Evolutionary conservation across 805 yeast genomes (phyloP), one percentile per base, ranked within the genome.

Genomic region (Ogataea nitratoaversa): DNA sequence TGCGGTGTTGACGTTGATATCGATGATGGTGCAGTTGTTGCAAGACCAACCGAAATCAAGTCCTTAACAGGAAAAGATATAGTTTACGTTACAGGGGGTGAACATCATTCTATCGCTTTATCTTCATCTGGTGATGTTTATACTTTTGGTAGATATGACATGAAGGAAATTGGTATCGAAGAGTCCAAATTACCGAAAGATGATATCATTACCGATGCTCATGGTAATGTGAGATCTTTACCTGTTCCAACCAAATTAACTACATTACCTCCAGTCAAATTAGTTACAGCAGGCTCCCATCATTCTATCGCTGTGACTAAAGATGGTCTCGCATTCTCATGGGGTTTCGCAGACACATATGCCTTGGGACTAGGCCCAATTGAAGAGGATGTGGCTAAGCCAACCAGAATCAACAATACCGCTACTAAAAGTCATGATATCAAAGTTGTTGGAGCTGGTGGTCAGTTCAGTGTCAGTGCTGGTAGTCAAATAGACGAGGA

Each of bases 281-380:
- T 62, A 20, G 70, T 91, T 32, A 83, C 95, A 6, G 78, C 83
- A 28, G 99, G 99, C 2, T 82, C 95, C 1, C 98, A 93, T 54
- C 99, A 93, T 60, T 84, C 95, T 2, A 66, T 93, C 40, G 97
- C 96, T 1, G 73, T 90, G 5, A 78, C 95, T 3, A 75, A 71
- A 18, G 88, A 86, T 52, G 99, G 99, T 12, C 67, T 85, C 37
- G 85, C 80, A 2, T 93, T 79, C 67, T 78, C 97, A 1, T 93
- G 99, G 99, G 99, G 99, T 1, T 93, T 90, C 59, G 97, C 95
- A 33, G 98, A 91, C 50, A 90, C 96, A 1, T 93, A 88, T 63
- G 99, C 95, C 16, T 82, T 91, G 24, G 99, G 99, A 11, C 79
- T 89, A 44, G 99, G 99, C 7, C 59, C 60, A 37, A 81, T 85